These are phyloP conservation scores for Aspergillus brunneoviolaceus DNA, from an alignment of 2,329 filamentous ascomycete genomes.

Conservation along the genomic window DNA sequence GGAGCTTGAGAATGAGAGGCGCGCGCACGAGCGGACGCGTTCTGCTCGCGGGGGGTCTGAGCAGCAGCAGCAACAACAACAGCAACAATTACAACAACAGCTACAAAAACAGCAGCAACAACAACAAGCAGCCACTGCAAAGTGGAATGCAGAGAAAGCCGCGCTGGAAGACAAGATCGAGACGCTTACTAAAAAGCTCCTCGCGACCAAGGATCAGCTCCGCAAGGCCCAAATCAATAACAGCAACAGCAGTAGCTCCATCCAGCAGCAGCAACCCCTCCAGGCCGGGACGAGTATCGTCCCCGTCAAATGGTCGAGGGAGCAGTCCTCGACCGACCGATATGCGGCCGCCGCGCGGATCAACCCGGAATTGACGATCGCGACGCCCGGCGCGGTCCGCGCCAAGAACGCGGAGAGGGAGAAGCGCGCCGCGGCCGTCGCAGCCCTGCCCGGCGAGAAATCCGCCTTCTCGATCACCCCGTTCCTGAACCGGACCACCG, in stretches of 20 bases:
- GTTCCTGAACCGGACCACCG: slow-evolving; percentile 76
- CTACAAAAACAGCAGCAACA: slow-evolving; percentile 52
- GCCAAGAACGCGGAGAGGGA: slow-evolving; percentile 57
- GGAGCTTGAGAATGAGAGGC: slow-evolving; percentile 78
- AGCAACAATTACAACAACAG: slow-evolving; percentile 39
- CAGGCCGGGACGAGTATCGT: slow-evolving; percentile 25
- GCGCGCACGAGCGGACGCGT: slow-evolving; percentile 60
- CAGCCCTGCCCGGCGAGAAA: slow-evolving; percentile 70
- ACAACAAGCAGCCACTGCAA: slow-evolving; percentile 33
- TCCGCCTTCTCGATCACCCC: slow-evolving; percentile 93
- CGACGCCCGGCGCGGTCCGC: slow-evolving; percentile 51
- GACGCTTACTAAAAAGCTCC: slow-evolving; percentile 68
- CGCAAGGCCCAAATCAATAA: slow-evolving; percentile 59
- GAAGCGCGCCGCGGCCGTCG: slow-evolving; percentile 49
- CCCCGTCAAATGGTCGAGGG: slow-evolving; percentile 43
- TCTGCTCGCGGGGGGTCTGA: slow-evolving; percentile 37
- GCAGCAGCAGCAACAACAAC: slow-evolving; percentile 39
- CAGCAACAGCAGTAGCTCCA: slow-evolving; percentile 31
- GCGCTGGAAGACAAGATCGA: slow-evolving; percentile 70
- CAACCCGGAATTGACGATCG: slow-evolving; percentile 49
- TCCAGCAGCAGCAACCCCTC: slow-evolving; percentile 13
- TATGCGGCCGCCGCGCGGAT: slow-evolving; percentile 31
- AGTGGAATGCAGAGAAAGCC: slow-evolving; percentile 60
- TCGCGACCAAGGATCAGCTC: slow-evolving; percentile 68
- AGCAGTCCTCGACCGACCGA: slow-evolving; percentile 31